Evolutionary conservation across 768 basidiomycete genomes (phyloP), one percentile per base, ranked within the genome.

Genomic region (Lactifluus volemus): DNA sequence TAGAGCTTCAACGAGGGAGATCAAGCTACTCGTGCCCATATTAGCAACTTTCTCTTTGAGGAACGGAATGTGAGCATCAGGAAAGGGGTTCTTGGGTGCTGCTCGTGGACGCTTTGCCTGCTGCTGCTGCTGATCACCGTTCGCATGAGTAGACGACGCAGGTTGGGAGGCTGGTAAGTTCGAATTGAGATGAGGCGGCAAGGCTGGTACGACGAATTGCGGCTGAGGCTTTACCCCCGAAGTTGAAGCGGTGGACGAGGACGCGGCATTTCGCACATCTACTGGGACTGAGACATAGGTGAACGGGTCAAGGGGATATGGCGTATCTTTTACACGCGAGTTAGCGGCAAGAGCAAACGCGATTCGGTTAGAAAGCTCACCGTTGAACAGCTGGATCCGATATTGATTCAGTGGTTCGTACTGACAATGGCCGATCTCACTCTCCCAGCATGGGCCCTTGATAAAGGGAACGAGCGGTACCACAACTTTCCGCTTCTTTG

Each of bases 401-500:
- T 92, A 94, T 29, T 78, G 74, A 32, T 81, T 81, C 71, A 96
- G 87, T 6, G 85, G 80, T 49, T 86, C 84, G 61, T 84, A 83
- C 47, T 81, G 78, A 68, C 86, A 86, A 19, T 79, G 73, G 2
- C 89, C 88, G 60, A 95, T 76, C 11, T 70, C 71, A 1, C 76
- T 71, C 71, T 96, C 93, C 84, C 87, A 94, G 60, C 80, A 80
- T 32, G 94, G 92, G 3, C 94, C 94, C 70, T 86, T 92, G 19
- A 79, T 77, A 65, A 86, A 91, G 15, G 92, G 87, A 4, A 92
- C 81, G 14, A 98, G 79, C 2, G 87, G 89, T 4, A 87, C 77
- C 30, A 92, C 85, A 15, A 86, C 81, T 65, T 87, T 88, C 67
- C 89, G 79, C 70, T 85, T 90, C 77, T 90, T 91, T 21, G 65